Percentiles rank a stretch among this genome's conserved stretches.
These are phyloP conservation scores for Golubevia pallescens DNA, from an alignment of 1,284 basidiomycete species.

Conservation along the genomic window DNA sequence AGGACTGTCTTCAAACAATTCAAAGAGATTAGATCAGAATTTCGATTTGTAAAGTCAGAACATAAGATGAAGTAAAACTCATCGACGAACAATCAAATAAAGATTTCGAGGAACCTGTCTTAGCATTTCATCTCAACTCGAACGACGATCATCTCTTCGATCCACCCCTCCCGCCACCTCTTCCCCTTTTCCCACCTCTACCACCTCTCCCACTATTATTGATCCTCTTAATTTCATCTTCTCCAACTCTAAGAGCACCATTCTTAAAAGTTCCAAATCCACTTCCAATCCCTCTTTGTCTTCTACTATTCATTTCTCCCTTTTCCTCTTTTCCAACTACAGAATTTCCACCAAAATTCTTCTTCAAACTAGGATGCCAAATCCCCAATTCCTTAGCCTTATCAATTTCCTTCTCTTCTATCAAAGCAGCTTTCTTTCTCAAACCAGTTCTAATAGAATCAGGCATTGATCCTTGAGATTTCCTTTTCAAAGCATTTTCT, in stretches of 20 bases:
- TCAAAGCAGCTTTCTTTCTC: conserved; percentile 40
- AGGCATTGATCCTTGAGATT: conserved; percentile 45
- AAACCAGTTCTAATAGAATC: conserved; percentile 43
- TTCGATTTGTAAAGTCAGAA: too few species aligned
- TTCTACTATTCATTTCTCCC: conserved; percentile 1
- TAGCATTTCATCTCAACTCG: too few species aligned
- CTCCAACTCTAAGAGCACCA: background rate
- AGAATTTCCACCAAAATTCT: conserved; percentile 4
- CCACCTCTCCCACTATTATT: background rate
- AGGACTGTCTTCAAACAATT: too few species aligned
- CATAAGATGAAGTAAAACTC: too few species aligned
- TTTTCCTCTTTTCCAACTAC: background rate
- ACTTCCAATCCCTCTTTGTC: conserved; percentile 4
- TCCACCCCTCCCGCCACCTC: conserved; percentile 1
- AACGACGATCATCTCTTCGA: too few species aligned
- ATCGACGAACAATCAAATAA: too few species aligned
- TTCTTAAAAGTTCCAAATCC: background rate
- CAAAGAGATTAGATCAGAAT: too few species aligned
- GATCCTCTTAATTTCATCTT: background rate
- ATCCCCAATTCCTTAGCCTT: conserved; percentile 55
- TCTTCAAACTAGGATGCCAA: conserved; percentile 44
- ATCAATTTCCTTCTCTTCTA: conserved; percentile 48
- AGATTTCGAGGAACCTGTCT: too few species aligned
- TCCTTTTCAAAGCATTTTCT: conserved; percentile 34
- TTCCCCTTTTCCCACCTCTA: background rate